These are phyloP conservation scores for Afroboletus lepidellus DNA, from an alignment of 1,284 basidiomycete genomes.

Conservation along the genomic window DNA sequence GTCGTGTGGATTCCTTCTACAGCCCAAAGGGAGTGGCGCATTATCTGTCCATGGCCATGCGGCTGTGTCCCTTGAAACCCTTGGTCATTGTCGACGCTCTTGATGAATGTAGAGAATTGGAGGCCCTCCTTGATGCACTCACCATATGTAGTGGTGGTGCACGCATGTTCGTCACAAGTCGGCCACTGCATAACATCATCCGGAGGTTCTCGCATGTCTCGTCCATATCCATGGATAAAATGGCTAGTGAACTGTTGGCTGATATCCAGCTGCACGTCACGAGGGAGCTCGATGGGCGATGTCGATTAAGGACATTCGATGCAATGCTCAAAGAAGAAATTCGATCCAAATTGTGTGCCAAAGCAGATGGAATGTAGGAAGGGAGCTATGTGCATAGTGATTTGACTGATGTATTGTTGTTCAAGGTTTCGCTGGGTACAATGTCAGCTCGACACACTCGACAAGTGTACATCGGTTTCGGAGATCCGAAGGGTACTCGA, in stretches of 20 bases:
- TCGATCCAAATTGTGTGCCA: background rate
- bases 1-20: background rate
- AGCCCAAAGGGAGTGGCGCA: background rate
- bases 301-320: background rate
- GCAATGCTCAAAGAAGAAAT: background rate
- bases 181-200: conserved; percentile 1
- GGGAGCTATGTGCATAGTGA: background rate
- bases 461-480: background rate
- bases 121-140: conserved; percentile 7
- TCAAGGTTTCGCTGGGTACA: conserved; percentile 5
- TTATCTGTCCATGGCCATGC: background rate
- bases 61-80: background rate
- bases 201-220: background rate
- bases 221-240: conserved; percentile 2
- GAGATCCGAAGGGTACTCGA: background rate
- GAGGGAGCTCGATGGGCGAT: conserved; percentile 3
- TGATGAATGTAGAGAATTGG: conserved; percentile 12
- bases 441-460: too few species aligned
- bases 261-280: conserved; percentile 7
- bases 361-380: conserved; percentile 4
- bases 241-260: background rate
- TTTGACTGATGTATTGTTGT: background rate
- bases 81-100: conserved; percentile 11
- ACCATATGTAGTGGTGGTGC: background rate
- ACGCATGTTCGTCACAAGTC: conserved; percentile 6